These are phyloP conservation scores for Teunomyces stri DNA, from an alignment of 805 yeast species.

Conservation along the genomic window DNA sequence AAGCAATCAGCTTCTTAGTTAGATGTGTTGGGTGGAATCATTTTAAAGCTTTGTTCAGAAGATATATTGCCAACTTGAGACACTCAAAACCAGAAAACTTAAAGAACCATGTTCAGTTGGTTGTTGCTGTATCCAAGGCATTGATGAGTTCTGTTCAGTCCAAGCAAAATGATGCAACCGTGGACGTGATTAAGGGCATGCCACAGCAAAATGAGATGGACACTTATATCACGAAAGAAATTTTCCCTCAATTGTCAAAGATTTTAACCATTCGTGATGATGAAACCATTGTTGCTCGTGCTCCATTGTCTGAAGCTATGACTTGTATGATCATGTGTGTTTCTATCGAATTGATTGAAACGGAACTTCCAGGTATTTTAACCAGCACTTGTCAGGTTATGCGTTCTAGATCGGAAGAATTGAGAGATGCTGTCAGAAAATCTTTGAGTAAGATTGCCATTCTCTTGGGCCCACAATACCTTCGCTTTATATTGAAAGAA, in stretches of 20 bases:
- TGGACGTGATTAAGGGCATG: slow-evolving; percentile 21
- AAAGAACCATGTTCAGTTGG: slow-evolving; percentile 56
- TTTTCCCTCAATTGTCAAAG: slow-evolving; percentile 61
- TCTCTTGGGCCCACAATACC: slow-evolving; percentile 68
- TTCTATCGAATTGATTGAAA: slow-evolving; percentile 50
- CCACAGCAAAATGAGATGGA: slow-evolving; percentile 31
- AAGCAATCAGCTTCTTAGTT: slow-evolving; percentile 58
- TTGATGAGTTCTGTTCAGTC: slow-evolving; percentile 34
- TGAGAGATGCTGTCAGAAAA: slow-evolving; percentile 83
- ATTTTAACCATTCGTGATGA: slow-evolving; percentile 66
- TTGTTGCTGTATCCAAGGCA: slow-evolving; percentile 56
- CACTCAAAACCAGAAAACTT: slow-evolving; percentile 38
- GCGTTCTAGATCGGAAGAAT: slow-evolving; percentile 79
- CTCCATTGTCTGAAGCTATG: slow-evolving; percentile 79
- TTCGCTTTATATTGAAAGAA: slow-evolving; percentile 74
- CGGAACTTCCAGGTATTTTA: slow-evolving; percentile 74
- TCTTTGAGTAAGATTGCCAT: slow-evolving; percentile 63
- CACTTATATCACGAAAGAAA: slow-evolving; percentile 48
- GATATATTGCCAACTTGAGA: slow-evolving; percentile 55
- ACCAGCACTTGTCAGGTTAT: slow-evolving; percentile 87
- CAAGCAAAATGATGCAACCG: slow-evolving; percentile 10
- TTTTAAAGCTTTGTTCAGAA: slow-evolving; percentile 67
- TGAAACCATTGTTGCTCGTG: slow-evolving; percentile 70
- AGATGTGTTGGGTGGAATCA: slow-evolving; percentile 72
- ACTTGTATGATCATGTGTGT: slow-evolving; percentile 65